phyloP scores from a whole-genome alignment of 1,139 yeast species.

The Protomyces arabidopsidicola region DNA sequence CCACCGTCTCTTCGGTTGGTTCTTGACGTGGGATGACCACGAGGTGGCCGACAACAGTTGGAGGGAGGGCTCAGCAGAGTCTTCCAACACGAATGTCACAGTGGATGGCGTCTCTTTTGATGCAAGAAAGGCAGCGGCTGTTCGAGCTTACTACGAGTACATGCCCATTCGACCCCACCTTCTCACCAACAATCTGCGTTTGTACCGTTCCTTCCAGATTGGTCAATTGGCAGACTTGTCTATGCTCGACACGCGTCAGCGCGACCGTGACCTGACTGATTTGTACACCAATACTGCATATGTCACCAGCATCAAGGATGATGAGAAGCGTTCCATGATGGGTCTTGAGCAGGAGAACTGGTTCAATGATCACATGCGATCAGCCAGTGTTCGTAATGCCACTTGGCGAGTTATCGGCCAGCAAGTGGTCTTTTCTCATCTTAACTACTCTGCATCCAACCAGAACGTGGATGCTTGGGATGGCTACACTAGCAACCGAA shows the following conservation, averaged over 20 bases:
- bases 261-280: slow-evolving; percentile 9
- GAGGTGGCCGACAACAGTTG: slow-evolving; percentile 10
- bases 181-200: slow-evolving; percentile 3
- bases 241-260: slow-evolving; percentile 15
- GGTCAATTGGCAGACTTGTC: slow-evolving; percentile 3
- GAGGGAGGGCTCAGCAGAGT: background rate
- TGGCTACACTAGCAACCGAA: slow-evolving; percentile 5
- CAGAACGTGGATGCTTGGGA: slow-evolving; percentile 5
- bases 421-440: slow-evolving; percentile 2
- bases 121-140: slow-evolving; percentile 2
- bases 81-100: background rate
- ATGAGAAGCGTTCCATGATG: slow-evolving; percentile 8
- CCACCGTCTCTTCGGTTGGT: slow-evolving; percentile 4
- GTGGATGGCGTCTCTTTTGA: background rate
- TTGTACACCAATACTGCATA: slow-evolving; percentile 4
- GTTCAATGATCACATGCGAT: background rate
- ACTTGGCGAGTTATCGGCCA: slow-evolving; percentile 8
- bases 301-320: slow-evolving; percentile 5
- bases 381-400: background rate
- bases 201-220: slow-evolving; percentile 5
- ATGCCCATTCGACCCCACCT: slow-evolving; percentile 4
- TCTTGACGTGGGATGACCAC: slow-evolving; percentile 6
- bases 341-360: slow-evolving; percentile 7
- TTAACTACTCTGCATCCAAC: background rate
- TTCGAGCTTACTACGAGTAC: slow-evolving; percentile 14